A percentile compares a stretch with the other conserved stretches of the same genome.
Evolutionary conservation across 2,329 filamentous ascomycete genomes (phyloP).

Genomic region (Colletotrichum cordylinicola): DNA sequence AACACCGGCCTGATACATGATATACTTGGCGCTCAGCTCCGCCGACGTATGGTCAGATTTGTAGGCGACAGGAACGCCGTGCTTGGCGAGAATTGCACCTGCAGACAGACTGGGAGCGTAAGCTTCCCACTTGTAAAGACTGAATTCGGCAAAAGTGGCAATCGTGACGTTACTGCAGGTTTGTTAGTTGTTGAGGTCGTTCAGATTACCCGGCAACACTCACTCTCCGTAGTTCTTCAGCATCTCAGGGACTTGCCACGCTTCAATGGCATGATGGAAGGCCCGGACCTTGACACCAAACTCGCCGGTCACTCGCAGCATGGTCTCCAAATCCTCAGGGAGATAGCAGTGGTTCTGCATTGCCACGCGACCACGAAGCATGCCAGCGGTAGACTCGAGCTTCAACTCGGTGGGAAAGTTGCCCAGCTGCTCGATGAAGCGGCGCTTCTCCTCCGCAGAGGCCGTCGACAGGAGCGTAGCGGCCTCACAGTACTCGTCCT

Average conservation of each 20-base stretch:
- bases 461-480: conserved; percentile 26
- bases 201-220: conserved; percentile 14
- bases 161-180: conserved; percentile 42
- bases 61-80: conserved; percentile 46
- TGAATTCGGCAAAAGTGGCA: conserved; percentile 47
- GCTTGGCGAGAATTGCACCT: conserved; percentile 42
- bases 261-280: conserved; percentile 45
- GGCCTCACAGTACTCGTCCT: conserved; percentile 34
- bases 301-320: conserved; percentile 46
- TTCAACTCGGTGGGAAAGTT: conserved; percentile 39
- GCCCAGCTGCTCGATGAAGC: conserved; percentile 16
- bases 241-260: conserved; percentile 45
- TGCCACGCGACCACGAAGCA: conserved; percentile 45
- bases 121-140: conserved; percentile 47
- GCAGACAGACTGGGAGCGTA: conserved; percentile 45
- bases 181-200: not conserved
- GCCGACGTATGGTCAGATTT: conserved; percentile 45
- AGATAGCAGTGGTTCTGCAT: conserved; percentile 52
- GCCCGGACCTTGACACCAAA: conserved; percentile 46
- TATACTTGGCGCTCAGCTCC: conserved; percentile 44
- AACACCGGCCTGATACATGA: conserved; percentile 45
- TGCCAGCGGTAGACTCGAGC: conserved; percentile 43
- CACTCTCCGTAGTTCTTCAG: conserved; percentile 39
- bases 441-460: conserved; percentile 27
- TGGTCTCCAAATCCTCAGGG: conserved; percentile 47